phyloP scores from a whole-genome alignment of 1,139 yeast species.

The Debaryomyces nepalensis region DNA sequence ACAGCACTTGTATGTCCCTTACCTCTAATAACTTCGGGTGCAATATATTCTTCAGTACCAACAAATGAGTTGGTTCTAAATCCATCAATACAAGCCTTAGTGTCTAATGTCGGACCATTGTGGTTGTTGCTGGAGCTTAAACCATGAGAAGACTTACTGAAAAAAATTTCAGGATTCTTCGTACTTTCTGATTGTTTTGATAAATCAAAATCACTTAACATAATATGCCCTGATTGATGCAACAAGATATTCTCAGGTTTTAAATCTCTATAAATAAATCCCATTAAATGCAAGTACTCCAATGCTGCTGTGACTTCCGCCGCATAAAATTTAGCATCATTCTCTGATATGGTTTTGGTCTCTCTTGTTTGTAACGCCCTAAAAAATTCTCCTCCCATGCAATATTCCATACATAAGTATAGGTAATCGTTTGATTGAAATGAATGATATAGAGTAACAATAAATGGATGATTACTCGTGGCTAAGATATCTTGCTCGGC shows the following conservation, averaged over 20 bases:
- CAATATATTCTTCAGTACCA: conserved; percentile 97
- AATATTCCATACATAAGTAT: conserved; percentile 97
- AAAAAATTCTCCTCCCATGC: conserved; percentile 99
- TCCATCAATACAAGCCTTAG: conserved; percentile 93
- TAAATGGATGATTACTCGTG: conserved; percentile 94
- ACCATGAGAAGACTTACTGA: conserved; percentile 33
- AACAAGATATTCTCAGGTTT: conserved; percentile 93
- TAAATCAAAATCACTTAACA: conserved; percentile 95
- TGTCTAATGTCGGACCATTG: conserved; percentile 61
- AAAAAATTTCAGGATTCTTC: conserved; percentile 55
- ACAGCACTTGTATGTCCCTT: conserved; percentile 98
- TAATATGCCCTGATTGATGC: conserved; percentile 96
- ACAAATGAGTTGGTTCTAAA: conserved; percentile 96
- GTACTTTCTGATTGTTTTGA: conserved; percentile 84
- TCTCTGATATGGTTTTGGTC: conserved; percentile 82
- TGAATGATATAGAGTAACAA: conserved; percentile 93
- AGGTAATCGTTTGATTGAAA: conserved; percentile 92
- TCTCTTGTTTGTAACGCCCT: conserved; percentile 92
- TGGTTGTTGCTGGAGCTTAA: conserved; percentile 23
- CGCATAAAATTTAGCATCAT: conserved; percentile 91
- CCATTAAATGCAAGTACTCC: conserved; percentile 94
- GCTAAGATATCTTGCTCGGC: conserved; percentile 98
- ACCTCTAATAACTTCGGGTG: conserved; percentile 96
- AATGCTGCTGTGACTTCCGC: conserved; percentile 97
- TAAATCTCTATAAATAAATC: conserved; percentile 91